Evolutionary conservation across 2,329 filamentous ascomycete species (phyloP), one percentile per base, ranked within the genome.

Genomic region (Curvularia eragrostidis): DNA sequence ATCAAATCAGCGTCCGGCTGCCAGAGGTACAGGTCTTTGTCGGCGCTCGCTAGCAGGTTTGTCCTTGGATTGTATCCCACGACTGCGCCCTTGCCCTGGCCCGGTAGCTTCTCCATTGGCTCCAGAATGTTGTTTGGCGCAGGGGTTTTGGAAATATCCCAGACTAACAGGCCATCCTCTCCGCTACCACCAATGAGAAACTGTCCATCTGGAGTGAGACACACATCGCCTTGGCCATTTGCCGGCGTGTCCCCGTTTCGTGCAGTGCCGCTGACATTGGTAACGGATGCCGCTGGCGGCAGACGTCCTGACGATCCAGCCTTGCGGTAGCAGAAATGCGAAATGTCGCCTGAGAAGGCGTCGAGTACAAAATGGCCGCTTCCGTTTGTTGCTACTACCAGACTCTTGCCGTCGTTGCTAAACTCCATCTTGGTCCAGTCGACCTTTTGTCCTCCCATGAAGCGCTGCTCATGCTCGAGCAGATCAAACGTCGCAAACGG

Each of bases 361-460:
- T 99, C 95, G n/a, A 99, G 82, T 2, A 99, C 80, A 71, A 95
- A 96, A 76, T 99, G 95, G 0, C 93, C 92, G 50, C 84, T 84
- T 6, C 91, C 91, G 48, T 89, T 91, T 2, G 94, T 98, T 13
- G 91, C 91, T 18, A 99, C 77, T 5, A 99, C 83, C 47, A 99
- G 79, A 59, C 87, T 87, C 72, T 96, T 96, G 18, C 95, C 95
- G 70, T 99, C 95, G 70, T 99, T 99, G 56, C 91, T 95, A 74
- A 99, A 98, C 69, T 97, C 93, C 41, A 99, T 83, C 67, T 90
- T 93, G 1, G 91, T 95, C 95, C 95, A 99, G 10, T 89, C 89
- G 51, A 84, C 84, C 50, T 65, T 81, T 48, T 78, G 83, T 43
- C 79, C 44, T n/a, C 75, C 74, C 2, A 72, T 63, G 56, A 73